Evolutionary conservation across 345 rosid species (phyloP), one percentile per base, ranked within the genome.

Genomic region (Cardiospermum halicacabum): DNA sequence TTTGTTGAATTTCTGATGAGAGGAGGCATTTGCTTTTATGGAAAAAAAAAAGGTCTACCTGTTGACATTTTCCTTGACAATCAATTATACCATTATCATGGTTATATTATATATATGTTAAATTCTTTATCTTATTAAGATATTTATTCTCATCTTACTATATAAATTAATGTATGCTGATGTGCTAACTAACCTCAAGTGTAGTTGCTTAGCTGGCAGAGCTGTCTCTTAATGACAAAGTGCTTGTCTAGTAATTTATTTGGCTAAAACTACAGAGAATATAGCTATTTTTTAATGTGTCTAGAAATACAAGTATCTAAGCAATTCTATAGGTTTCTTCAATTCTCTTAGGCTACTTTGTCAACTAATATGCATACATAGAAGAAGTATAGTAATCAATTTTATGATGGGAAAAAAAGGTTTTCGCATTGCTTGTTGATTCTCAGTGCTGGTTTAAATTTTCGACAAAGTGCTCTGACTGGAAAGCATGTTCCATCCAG

Each of bases 241-340:
- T 53, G 69, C 53, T 65, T 69, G 47, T 65, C 82, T 80, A 75
- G 58, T 77, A 69, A 60, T 67, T 79, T 81, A 76, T 82, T 76
- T 58, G 65, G 69, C 88, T 78, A 86, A 47, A 67, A 76, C 77
- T 77, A 74, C 71, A 49, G 71, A 73, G 42, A 69, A 69, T 72
- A 69, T 71, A 75, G 65, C 75, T 77, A 81, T 62, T 51, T 69
- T 61, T 70, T 62, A 69, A 77, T 59, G 60, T 74, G 75, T 79
- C 88, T 84, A 84, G 76, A 58, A 65, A 65, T 70, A 82, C 69
- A 77, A 82, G 80, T 75, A 77, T 71, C 85, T 82, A 84, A 66
- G 65, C 71, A 21, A 47, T 75, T 80, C 85, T 80, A 77, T 72
- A 56, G 59, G 72, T 66, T 69, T 78, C 77, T 71, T 77, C 63